Conservation (phyloP, 345 rosid genomes). For the Theobroma cacao region DNA sequence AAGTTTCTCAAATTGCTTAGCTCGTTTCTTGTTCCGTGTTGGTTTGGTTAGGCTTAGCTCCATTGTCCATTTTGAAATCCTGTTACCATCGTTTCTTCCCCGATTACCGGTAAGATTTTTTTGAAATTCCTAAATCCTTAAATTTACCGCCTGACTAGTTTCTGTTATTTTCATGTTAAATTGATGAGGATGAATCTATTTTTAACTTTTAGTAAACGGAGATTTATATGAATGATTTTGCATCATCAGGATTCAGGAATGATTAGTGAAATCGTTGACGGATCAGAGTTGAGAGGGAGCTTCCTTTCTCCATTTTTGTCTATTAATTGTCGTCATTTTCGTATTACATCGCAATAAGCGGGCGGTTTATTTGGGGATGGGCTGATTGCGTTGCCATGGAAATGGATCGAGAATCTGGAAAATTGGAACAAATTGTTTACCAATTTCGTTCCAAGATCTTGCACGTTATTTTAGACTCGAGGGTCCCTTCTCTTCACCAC, state of each 20-base stretch:
- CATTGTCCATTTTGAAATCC: background rate
- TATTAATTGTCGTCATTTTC: background rate
- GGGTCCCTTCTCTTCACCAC: slow-evolving; percentile 71
- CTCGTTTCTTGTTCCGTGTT: background rate
- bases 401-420: slow-evolving; percentile 37
- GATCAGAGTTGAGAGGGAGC: background rate
- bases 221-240: background rate
- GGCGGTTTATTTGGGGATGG: slow-evolving; percentile 1
- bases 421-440: slow-evolving; percentile 68
- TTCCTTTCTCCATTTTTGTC: slow-evolving; percentile 3
- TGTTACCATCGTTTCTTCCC: background rate
- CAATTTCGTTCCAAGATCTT: slow-evolving; percentile 77
- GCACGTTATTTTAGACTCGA: slow-evolving; percentile 68
- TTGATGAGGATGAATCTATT: background rate
- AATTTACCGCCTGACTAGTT: background rate
- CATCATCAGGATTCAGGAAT: background rate
- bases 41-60: background rate
- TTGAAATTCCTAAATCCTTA: background rate
- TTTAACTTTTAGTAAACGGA: background rate
- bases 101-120: background rate
- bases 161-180: background rate
- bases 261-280: slow-evolving; percentile 1
- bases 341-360: background rate
- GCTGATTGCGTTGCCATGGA: slow-evolving; percentile 15
- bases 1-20: background rate